phyloP scores from a whole-genome alignment of 805 yeast genomes.

The Zygoascus tannicola region DNA sequence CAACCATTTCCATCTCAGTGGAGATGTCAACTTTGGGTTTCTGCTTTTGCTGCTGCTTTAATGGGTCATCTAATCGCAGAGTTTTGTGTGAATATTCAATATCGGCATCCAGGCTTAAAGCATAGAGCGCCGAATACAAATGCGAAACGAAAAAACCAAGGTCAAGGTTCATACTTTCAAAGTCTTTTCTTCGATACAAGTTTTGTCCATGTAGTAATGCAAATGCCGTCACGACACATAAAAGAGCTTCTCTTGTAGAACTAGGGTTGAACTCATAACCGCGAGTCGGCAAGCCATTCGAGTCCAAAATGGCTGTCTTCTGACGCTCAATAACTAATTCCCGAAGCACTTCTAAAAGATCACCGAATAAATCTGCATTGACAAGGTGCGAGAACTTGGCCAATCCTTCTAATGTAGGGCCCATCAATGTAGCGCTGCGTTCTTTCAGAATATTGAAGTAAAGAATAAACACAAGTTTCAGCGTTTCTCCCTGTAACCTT shows the following conservation, averaged over 20 bases:
- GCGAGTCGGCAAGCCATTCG: conserved; percentile 33
- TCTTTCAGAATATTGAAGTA: conserved; percentile 70
- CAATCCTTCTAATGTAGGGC: conserved; percentile 83
- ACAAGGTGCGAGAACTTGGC: conserved; percentile 88
- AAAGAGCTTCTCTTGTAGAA: conserved; percentile 52
- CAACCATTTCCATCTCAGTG: conserved; percentile 76
- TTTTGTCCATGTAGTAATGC: conserved; percentile 71
- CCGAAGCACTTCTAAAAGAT: conserved; percentile 77
- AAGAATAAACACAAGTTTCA: conserved; percentile 59
- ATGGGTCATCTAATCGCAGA: conserved; percentile 70
- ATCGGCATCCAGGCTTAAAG: conserved; percentile 68
- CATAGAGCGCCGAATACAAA: conserved; percentile 59
- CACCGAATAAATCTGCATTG: conserved; percentile 87
- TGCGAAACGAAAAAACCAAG: conserved; percentile 70
- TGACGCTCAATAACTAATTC: conserved; percentile 55
- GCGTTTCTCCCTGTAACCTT: conserved; percentile 70
- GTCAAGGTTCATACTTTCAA: conserved; percentile 66
- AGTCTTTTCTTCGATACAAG: conserved; percentile 21
- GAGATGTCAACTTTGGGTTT: conserved; percentile 63
- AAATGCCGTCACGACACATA: conserved; percentile 85
- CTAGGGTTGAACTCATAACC: conserved; percentile 36
- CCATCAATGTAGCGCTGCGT: conserved; percentile 58
- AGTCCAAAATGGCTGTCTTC: conserved; percentile 19
- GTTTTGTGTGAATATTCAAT: conserved; percentile 79
- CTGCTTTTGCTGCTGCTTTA: conserved; percentile 19